Conservation (phyloP, 1,284 basidiomycete genomes). For the Mycena citricolor region DNA sequence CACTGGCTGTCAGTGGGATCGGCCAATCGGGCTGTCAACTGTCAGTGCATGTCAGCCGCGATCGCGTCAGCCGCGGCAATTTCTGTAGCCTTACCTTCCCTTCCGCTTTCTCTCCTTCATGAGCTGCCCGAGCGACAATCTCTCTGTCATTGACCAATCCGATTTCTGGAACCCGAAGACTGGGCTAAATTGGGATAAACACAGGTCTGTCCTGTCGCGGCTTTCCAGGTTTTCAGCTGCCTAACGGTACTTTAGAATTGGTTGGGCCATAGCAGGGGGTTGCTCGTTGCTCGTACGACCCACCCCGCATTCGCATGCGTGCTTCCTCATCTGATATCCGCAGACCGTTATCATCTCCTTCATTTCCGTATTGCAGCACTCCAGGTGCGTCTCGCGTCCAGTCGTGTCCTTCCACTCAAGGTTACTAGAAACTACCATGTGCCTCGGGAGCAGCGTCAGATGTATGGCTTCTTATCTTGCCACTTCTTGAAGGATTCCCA, state of each 20-base stretch:
- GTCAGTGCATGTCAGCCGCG: no score
- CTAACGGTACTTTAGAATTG: conserved; percentile 38
- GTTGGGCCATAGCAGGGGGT: conserved; percentile 72
- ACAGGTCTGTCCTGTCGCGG: conserved; percentile 29
- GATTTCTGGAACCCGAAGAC: conserved; percentile 55
- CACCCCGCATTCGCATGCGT: neutral
- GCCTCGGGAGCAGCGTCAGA: conserved; percentile 70
- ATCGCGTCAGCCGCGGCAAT: no score
- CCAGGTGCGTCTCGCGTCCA: conserved; percentile 45
- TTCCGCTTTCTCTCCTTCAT: no score
- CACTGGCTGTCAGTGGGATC: no score
- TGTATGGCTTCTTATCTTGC: conserved; percentile 44
- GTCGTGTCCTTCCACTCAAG: neutral
- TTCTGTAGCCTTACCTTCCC: no score
- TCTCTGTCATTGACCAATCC: conserved; percentile 50
- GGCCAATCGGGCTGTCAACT: no score
- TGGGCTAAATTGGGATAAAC: conserved; percentile 56
- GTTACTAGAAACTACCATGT: conserved; percentile 60
- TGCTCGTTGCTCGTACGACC: conserved; percentile 59
- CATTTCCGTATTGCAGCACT: conserved; percentile 56
- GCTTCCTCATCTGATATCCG: conserved; percentile 1
- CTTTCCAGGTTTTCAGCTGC: neutral
- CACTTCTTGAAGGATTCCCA: no score
- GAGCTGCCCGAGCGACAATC: conserved; percentile 61
- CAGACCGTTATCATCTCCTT: conserved; percentile 64